Base-by-base conservation (phyloP, 2,329 filamentous ascomycete species). In the Aureobasidium leucospermi region DNA sequence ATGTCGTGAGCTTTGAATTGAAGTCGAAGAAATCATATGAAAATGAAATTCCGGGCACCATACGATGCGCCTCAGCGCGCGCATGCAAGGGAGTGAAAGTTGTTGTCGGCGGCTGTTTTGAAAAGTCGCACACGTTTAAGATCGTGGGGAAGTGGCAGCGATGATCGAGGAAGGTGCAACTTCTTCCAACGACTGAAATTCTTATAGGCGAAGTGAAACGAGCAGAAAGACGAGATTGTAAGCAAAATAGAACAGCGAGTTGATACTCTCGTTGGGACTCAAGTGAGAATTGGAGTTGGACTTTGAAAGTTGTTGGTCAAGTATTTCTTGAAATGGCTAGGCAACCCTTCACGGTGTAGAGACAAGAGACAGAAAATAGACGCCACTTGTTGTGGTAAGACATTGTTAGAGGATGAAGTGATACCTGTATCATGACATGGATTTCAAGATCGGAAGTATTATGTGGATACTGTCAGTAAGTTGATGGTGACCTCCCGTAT, bases 71-170 rank as follows among this genome's bases (percentile, higher is more conserved):
- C 41, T 56, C 41, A 43, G 51, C 41, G 52, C 52, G 52, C 52
- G 52, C 52, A 56, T 56, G 52, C 39, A 56, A 56, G 52, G 52
- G 52, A 46, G 3, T 16, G 52, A 46, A 29, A 56, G 38, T 43
- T 34, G 52, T 45, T 55, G 51, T 42, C 29, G 38, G 51, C 51
- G 51, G 51, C 51, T 55, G 51, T 42, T 42, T 55, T 55, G 41
- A 56, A 56, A 56, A 56, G 52, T 42, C 39, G 39, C 51, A 56
- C 39, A 32, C 51, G 52, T 56, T 56, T 13, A 23, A 46, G 31
- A 38, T 9, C 41, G 52, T 56, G 52, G 52, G 52, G 52, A 56
- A 56, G 52, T 31, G 32, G 9, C 48, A 41, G 34, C 16, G 19
- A 31, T 29, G 36, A 16, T 31, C 11, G 6, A 11, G 28, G 36